Evolutionary conservation across 306 rosid species (phyloP).

Genomic region (Dryas alaskensis): DNA sequence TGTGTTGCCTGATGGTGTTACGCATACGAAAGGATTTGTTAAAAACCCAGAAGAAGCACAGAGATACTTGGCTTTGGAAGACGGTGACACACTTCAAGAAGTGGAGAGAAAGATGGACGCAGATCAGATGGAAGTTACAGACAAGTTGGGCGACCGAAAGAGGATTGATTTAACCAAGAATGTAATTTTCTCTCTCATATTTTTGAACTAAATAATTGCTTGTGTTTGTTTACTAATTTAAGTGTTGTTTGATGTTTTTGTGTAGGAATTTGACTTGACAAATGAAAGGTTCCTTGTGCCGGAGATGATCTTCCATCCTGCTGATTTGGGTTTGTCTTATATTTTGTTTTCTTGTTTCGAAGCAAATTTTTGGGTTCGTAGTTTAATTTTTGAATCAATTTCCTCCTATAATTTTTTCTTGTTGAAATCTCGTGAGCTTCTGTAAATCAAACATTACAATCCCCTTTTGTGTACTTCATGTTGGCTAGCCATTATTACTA

Average conservation of each 20-base stretch:
- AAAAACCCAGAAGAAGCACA: slow-evolving; percentile 67
- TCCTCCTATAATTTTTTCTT: neutral
- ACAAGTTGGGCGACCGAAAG: slow-evolving; percentile 47
- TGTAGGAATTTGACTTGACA: slow-evolving; percentile 86
- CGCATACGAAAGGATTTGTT: slow-evolving; percentile 70
- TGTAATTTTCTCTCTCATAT: slow-evolving; percentile 31
- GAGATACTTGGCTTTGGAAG: slow-evolving; percentile 48
- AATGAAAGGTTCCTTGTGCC: slow-evolving; percentile 96
- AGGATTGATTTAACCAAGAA: slow-evolving; percentile 69
- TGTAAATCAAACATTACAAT: neutral
- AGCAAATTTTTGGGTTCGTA: neutral
- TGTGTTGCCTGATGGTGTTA: slow-evolving; percentile 88
- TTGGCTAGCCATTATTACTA: neutral
- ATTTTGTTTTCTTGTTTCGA: neutral
- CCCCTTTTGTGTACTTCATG: neutral
- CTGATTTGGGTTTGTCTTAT: slow-evolving; percentile 72
- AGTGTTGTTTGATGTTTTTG: slow-evolving; percentile 14
- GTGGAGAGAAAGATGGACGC: slow-evolving; percentile 26
- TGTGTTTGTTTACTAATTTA: neutral
- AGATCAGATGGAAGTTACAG: slow-evolving; percentile 31
- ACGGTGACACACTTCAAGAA: slow-evolving; percentile 24
- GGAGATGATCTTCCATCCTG: slow-evolving; percentile 93
- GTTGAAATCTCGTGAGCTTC: neutral
- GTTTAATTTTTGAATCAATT: neutral
- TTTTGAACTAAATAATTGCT: neutral